phyloP scores from a whole-genome alignment of 306 rosid species.

The Delonix regia region DNA sequence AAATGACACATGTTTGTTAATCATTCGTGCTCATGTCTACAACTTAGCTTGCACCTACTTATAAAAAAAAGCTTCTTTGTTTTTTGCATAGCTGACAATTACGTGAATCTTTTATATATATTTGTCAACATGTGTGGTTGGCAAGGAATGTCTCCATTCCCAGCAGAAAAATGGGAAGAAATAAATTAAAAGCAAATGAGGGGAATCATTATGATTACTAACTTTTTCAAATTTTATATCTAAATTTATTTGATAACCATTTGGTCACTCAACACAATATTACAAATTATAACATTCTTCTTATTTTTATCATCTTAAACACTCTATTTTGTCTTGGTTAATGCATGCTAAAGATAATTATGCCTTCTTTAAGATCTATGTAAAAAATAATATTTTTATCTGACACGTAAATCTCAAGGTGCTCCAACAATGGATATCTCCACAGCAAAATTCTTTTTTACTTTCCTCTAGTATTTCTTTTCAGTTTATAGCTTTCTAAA shows the following conservation, averaged over 20 bases:
- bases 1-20: conserved; percentile 29
- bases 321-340: too few species aligned
- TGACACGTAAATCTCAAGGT: too few species aligned
- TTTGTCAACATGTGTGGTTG: too few species aligned
- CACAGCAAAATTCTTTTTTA: too few species aligned
- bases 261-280: background rate
- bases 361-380: too few species aligned
- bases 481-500: too few species aligned
- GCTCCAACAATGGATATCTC: too few species aligned
- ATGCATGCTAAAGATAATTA: too few species aligned
- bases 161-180: background rate
- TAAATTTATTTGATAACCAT: background rate
- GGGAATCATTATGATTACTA: background rate
- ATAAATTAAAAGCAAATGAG: background rate
- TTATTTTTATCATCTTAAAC: background rate
- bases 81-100: background rate
- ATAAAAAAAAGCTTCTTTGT: too few species aligned
- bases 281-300: background rate
- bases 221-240: background rate
- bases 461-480: too few species aligned
- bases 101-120: background rate
- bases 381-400: too few species aligned
- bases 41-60: conserved; percentile 14
- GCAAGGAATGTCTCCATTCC: background rate
- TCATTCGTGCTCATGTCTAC: conserved; percentile 31